phyloP scores from a whole-genome alignment of 768 basidiomycete genomes.

The Floccularia luteovirens region DNA sequence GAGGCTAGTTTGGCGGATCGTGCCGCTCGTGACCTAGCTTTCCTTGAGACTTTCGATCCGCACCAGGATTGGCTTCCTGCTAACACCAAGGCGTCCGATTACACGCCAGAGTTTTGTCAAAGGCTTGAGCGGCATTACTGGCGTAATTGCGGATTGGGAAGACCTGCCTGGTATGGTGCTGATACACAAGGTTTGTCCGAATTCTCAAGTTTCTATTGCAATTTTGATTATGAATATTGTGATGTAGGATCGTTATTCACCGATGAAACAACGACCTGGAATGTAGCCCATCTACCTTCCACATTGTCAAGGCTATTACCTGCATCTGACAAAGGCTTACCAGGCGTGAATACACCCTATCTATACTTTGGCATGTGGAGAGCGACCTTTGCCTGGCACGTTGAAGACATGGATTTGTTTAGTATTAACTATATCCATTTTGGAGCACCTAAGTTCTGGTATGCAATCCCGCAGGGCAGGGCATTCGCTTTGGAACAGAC shows the following conservation, averaged over 20 bases:
- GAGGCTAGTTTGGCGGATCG: constrained; percentile 43
- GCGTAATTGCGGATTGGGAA: constrained; percentile 84
- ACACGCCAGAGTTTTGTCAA: constrained; percentile 82
- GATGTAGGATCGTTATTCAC: constrained; percentile 59
- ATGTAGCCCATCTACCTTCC: constrained; percentile 88
- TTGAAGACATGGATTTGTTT: constrained; percentile 99
- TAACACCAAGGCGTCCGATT: constrained; percentile 66
- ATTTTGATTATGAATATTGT: constrained; percentile 4
- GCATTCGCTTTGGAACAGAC: constrained; percentile 78
- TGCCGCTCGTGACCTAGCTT: constrained; percentile 38
- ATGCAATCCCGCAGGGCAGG: constrained; percentile 86
- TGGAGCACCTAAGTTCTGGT: constrained; percentile 97
- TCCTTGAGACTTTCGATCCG: constrained; percentile 69
- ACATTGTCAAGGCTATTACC: constrained; percentile 77
- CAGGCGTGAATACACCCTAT: constrained; percentile 96
- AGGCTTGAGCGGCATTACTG: constrained; percentile 87
- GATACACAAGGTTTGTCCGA: constrained; percentile 73
- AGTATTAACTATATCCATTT: constrained; percentile 99
- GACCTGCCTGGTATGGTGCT: constrained; percentile 96
- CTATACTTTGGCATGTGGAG: constrained; percentile 99
- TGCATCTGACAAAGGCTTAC: constrained; percentile 58
- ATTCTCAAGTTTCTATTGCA: constrained; percentile 6
- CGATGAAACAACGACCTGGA: constrained; percentile 79
- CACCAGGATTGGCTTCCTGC: constrained; percentile 73
- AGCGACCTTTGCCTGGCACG: constrained; percentile 98